Evolutionary conservation across 495 filamentous ascomycete species (phyloP), one percentile per base, ranked within the genome.

Genomic region (Aspergillus mulundensis): DNA sequence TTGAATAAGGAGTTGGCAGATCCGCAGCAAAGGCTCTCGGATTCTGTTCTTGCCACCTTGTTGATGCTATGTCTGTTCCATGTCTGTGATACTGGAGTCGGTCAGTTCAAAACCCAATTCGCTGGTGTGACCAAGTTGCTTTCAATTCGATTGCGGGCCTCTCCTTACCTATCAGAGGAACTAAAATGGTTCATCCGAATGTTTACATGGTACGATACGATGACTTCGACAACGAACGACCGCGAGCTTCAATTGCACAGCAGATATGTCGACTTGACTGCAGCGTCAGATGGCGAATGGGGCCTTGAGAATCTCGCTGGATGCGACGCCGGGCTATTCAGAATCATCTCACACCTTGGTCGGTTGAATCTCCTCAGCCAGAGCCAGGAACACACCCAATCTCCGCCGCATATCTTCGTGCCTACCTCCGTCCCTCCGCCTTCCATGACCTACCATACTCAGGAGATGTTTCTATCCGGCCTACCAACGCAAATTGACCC

Each of bases 181-280:
- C 83, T 89, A 28, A 86, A 84, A 40, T 97, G 93, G 93, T 91
- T 96, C 76, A 90, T 95, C 57, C 86, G 90, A n/a, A 84, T 96
- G 65, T 97, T 97, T 65, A 94, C 91, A 15, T 96, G 91, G 82
- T 90, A 95, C 61, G 93, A 96, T 67, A 91, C 90, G n/a, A 88
- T 96, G 75, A 91, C 89, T 0, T 89, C 90, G 24, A 90, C 88
- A 45, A 87, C 95, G 55, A 96, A 97, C 62, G 89, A 96, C 66
- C 84, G 92, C 53, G 93, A 96, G 67, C 82, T 88, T n/a, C 89
- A 95, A 65, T 81, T 97, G 24, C 85, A 85, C 53, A 86, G 84
- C 14, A 79, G 77, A 21, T 84, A 82, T 51, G 66, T 89, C 23
- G 85, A 89, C 51, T 84, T 87, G 71, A 77, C 83, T 61, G 83